These are phyloP conservation scores for Russula vinacea DNA, from an alignment of 768 basidiomycete species.

Conservation along the genomic window DNA sequence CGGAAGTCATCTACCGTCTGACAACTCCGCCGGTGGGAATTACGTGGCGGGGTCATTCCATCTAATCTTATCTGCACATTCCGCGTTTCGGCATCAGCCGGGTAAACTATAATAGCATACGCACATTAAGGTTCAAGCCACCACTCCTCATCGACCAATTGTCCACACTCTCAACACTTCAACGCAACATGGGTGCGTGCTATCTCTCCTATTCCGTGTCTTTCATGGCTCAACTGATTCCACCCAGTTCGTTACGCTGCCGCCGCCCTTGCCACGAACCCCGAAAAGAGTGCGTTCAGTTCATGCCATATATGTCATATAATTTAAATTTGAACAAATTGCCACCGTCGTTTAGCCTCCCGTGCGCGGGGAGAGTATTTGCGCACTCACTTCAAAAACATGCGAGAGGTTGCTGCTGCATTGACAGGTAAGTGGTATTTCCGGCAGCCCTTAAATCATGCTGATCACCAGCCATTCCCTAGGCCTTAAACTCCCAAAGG, in stretches of 20 bases:
- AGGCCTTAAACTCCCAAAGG: slow-evolving; percentile 94
- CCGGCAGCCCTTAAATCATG: not conserved
- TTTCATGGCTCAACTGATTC: slow-evolving; percentile 25
- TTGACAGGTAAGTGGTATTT: slow-evolving; percentile 62
- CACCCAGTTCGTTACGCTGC: slow-evolving; percentile 87
- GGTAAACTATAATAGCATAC: slow-evolving; percentile 14
- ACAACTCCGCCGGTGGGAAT: not conserved
- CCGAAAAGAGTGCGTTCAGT: slow-evolving; percentile 81
- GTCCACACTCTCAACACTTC: slow-evolving; percentile 36
- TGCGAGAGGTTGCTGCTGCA: slow-evolving; percentile 97
- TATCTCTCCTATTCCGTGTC: slow-evolving; percentile 6
- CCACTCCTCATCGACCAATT: not conserved
- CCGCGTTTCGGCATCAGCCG: not conserved
- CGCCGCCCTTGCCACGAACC: slow-evolving; percentile 81
- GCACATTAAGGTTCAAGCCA: slow-evolving; percentile 29
- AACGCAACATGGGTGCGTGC: slow-evolving; percentile 43
- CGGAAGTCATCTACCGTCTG: slow-evolving; percentile 14
- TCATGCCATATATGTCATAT: slow-evolving; percentile 19
- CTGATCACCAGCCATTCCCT: slow-evolving; percentile 16
- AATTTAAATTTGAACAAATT: slow-evolving; percentile 20
- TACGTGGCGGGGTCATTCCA: not conserved
- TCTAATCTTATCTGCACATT: slow-evolving; percentile 23
- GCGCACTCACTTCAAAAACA: slow-evolving; percentile 99
- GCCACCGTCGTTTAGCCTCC: slow-evolving; percentile 54
- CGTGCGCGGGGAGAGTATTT: slow-evolving; percentile 95